Evolutionary conservation across 106 monocot genomes (phyloP), one percentile per base, ranked within the genome.

Genomic region (Apostasia ramifera): DNA sequence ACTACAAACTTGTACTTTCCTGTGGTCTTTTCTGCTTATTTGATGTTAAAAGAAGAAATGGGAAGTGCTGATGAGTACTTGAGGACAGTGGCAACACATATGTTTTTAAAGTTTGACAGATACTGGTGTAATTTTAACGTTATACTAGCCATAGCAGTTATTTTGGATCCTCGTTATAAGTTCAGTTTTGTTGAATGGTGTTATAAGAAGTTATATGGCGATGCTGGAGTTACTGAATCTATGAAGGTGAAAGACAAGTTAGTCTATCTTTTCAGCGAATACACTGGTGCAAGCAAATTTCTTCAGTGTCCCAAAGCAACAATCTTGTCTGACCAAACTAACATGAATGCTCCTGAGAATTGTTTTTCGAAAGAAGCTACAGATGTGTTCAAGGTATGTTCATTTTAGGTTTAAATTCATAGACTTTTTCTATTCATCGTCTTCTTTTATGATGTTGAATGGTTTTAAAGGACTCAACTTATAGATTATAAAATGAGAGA

Each of bases 1-100:
- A 52, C 67, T 49, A 50, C 67, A 67, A 67, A 67, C 53, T 49
- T 67, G 67, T 67, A 51, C 52, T 67, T 67, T 67, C 67, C 48
- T 67, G 45, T 5, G 5, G 40, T 67, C 2, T 48, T 67, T 67
- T 39, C 47, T 5, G 49, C 47, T 48, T 53, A 61, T 61, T 61
- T 61, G 13, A 42, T 8, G 3, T 41, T 61, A 3, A 61, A 50
- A 52, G 50, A 67, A 1, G 53, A 43, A 15, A 46, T 37, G 26
- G 51, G 47, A 11, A 67, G 5, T 67, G 67, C 12, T 53, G 67
- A 53, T 48, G 48, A 67, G 44, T 51, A 37, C 8, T 48, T 67
- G 48, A 67, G 26, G 14, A 50, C 48, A 40, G 13, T 67, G 48
- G 67, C 26, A 50, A 10, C 39, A 5, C 7, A 40, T 1, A 51